Base-by-base conservation (phyloP, 306 rosid genomes). In the Acacia melanoxylon region DNA sequence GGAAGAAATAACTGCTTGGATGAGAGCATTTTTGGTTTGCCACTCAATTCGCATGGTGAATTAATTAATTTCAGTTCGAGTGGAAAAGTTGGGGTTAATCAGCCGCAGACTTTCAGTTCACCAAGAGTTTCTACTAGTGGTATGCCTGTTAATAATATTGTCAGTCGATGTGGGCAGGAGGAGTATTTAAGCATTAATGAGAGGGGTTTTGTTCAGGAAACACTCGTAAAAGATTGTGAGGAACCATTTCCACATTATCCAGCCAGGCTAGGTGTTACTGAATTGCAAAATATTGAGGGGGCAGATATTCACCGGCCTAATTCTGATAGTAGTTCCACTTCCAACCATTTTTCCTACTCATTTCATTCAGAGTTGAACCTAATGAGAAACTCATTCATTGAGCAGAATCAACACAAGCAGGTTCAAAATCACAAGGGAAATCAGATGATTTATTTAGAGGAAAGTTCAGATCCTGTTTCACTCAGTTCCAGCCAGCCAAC, bases 1-100 rank as follows among this genome's bases (percentile, higher is more conserved):
- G 83, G 41, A 71, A 85, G 84, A 74, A 86, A 84, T 77, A 85
- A 80, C 76, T 59, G 63, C 68, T 14, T 46, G 68, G 88, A 86
- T 33, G 90, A 85, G 46, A 88, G 81, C 20, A 79, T 85, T 72
- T 72, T 82, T 63, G 89, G 98, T 33, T 88, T 92, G 79, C 97
- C 98, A 76, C 93, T 94, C 83, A 90, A 92, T 84, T 92, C 96
- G 49, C 93, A 89, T 31, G 96, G 97, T 19, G 95, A 90, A 70
- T 70, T 90, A 72, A 92, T 90, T 74, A 92, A 89, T 77, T 89
- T 89, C 37, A 82, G 86, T 89, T 82, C 92, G 45, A 84, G 89
- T 54, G 80, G 82, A 78, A 77, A 78, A 51, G 75, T 74, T 81
- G 68, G 66, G 67, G 75, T 69, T 79, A 78, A 82, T 37, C 91